Base-by-base conservation (phyloP, 352 stramenopile species). In the Phytopythium oedochilum region DNA sequence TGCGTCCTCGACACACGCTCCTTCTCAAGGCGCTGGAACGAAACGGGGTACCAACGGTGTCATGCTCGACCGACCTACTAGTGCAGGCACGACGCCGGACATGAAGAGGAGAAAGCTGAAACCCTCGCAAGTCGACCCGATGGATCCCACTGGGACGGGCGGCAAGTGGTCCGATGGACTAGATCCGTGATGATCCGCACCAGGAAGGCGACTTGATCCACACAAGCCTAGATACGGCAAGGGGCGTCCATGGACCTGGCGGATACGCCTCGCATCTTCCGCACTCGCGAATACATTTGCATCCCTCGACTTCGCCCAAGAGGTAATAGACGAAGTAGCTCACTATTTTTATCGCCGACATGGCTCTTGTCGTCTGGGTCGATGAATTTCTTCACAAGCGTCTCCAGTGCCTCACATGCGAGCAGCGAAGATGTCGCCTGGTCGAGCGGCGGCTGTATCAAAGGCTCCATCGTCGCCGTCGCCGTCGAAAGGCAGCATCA, bases 401-500 rank as follows among this genome's bases (percentile, higher is more conserved):
- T n/a, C n/a, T n/a, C n/a, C n/a, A n/a, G n/a, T n/a, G n/a, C n/a
- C n/a, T n/a, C n/a, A n/a, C 38, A 28, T 44, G n/a, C 26, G 28
- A 14, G 18, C 43, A n/a, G 5, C 17, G 18, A 39, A 6, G 8
- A 40, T 25, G 45, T 15, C 14, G 15, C 14, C 43, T 35, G 26
- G n/a, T n/a, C n/a, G n/a, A n/a, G n/a, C n/a, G n/a, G n/a, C n/a
- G n/a, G n/a, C n/a, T n/a, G n/a, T n/a, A n/a, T n/a, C n/a, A n/a
- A n/a, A n/a, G n/a, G n/a, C n/a, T n/a, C n/a, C n/a, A n/a, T n/a
- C n/a, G n/a, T n/a, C 17, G 18, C 6, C 8, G 32, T 53, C 47
- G 29, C 47, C 47, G 4, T 39, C 65, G 5, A 73, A 73, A 58
- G 57, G 61, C 32, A 64, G 46, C 10, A 64, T 71, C 28, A 81